Evolutionary conservation across 2,329 filamentous ascomycete genomes (phyloP), one percentile per base, ranked within the genome.

Genomic region (Coniochaeta prunicola): DNA sequence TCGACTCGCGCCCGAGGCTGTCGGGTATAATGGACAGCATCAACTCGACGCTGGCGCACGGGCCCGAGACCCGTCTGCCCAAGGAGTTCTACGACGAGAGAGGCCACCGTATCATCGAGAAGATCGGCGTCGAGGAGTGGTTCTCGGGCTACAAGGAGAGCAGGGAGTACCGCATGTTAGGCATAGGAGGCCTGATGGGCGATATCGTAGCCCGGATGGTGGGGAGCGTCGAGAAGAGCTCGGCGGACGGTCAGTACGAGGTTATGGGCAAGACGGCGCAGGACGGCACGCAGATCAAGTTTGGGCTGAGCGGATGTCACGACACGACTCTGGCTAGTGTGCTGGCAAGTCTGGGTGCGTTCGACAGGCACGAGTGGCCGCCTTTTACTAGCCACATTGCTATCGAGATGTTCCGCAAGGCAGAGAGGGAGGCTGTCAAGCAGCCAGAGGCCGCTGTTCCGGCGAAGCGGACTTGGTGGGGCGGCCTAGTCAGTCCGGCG

Each of bases 1-100:
- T 97, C 9, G 92, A 97, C 71, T 87, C 87, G 1, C 87, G 88
- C 60, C 94, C 94, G 0, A 82, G 92, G 50, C 79, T 97, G 13
- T 92, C 87, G 6, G 94, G 94, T 57, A 88, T 99, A 67, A 91
- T 96, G 89, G 94, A 99, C 74, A 94, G 91, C 0, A 83, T 97
- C 68, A 97, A 97, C 70, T 85, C 91, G 7, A 96, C 91, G 0
- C 79, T 89, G 13, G 93, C 92, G 2, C 94, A 97, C 70, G 91
- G 90, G 0, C 84, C 89, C 0, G 82, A 83, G 12, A 97, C 92
- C 0, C 85, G 81, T 53, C 80, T 97, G 2, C 94, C 94, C 0
- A 78, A 80, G 10, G 89, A 92, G 62, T 97, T 99, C 72, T 97
- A 97, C 73, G 91, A 97, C 68, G 70, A 80, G 19, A 88, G 87